Evolutionary conservation across 495 filamentous ascomycete genomes (phyloP), one percentile per base, ranked within the genome.

Genomic region (Parathielavia appendiculata): DNA sequence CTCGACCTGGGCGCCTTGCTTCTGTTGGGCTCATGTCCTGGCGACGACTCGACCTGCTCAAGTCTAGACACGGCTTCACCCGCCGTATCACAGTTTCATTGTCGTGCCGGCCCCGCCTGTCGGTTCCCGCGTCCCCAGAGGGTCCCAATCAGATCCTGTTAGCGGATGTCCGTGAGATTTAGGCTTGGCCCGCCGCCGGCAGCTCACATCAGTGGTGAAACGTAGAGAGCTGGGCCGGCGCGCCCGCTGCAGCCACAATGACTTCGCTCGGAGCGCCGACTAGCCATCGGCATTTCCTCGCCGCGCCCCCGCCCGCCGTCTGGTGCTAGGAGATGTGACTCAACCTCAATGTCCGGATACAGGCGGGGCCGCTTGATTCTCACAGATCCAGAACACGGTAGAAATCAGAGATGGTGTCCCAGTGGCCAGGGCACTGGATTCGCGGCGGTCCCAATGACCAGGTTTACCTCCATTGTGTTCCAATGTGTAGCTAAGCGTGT

Each of bases 381-480:
- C 54, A 70, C 51, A 7, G 57, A 52, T 34, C 60, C 57, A 32
- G 66, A 67, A 36, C 56, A 48, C 17, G 41, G 47, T 2, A 60
- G 66, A 38, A 70, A 66, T 62, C 62, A 66, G 11, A 45, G 38
- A 35, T 68, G 63, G 38, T 68, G 63, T 22, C 68, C 65, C 14
- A 76, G 63, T 1, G 74, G 74, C 54, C 72, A 66, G 19, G 76
- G 59, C 9, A 73, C 64, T 22, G 75, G 73, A 0, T 65, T 64
- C 13, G 72, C 81, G 9, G 79, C 79, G 1, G 76, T 75, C 32
- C 80, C 66, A 54, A 82, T 73, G n/a, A 78, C 78, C 6, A 81
- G 63, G 63, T 80, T 79, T n/a, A 74, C 75, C 63, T 81, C 79
- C 30, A 79, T 64, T 45, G 73, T 74, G 13, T 75, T 76, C 36